Conservation (phyloP, 208 protist species). For the Leishmania turanica region DNA sequence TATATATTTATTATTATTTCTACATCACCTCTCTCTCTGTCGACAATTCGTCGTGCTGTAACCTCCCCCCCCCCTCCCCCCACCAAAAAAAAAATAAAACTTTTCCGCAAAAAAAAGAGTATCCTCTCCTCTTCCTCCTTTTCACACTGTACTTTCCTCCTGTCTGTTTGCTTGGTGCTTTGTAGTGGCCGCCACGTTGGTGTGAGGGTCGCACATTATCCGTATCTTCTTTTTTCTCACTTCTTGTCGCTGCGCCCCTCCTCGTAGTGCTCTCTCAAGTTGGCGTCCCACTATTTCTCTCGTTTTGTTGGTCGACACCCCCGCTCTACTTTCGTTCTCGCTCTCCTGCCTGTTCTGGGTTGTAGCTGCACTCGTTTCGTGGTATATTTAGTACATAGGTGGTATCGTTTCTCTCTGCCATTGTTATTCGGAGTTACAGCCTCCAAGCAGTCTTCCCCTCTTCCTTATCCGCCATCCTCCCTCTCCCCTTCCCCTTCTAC, state of each 20-base stretch:
- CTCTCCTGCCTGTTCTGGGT: background rate
- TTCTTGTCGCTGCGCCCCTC: background rate
- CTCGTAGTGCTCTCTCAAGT: background rate
- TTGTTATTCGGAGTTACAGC: background rate
- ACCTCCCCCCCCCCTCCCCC: background rate
- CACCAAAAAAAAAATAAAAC: background rate
- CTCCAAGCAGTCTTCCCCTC: slow-evolving; percentile 12
- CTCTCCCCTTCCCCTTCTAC: background rate
- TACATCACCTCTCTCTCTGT: background rate
- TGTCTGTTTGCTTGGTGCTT: background rate
- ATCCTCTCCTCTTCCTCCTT: background rate
- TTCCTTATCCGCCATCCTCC: slow-evolving; percentile 2
- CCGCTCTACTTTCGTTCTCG: background rate
- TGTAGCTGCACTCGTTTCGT: background rate
- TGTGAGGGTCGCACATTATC: background rate
- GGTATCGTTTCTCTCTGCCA: slow-evolving; percentile 1
- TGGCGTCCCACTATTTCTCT: background rate
- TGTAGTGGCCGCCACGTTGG: background rate
- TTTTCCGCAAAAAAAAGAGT: background rate
- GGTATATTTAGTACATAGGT: background rate
- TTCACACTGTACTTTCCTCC: background rate
- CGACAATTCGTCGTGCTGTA: slow-evolving; percentile 4
- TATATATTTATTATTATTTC: background rate
- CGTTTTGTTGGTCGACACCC: too few relatives aligned
- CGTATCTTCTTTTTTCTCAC: background rate